Base-by-base conservation (phyloP, 2,329 filamentous ascomycete genomes). In the Penicillium sp. region DNA sequence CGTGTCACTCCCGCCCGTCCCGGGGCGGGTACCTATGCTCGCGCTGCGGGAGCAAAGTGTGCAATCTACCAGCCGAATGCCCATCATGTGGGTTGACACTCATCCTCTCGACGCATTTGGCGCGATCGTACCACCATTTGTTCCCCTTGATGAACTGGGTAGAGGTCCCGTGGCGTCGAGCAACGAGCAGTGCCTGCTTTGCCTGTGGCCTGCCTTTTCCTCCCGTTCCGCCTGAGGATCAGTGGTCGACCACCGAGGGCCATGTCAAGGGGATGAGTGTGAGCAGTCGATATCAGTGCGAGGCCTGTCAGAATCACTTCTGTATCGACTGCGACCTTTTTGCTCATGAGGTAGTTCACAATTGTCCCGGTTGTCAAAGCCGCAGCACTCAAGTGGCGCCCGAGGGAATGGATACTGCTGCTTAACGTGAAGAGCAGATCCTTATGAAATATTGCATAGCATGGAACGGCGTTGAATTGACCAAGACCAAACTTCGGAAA, bases 321-420 rank as follows among this genome's bases (percentile, higher is more conserved):
- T 98, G 93, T 74, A 94, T 98, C 56, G 93, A 98, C 67, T 98
- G 93, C 67, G 93, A 98, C 67, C 83, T 96, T 25, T 96, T 93
- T 71, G 86, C 88, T 25, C 93, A 98, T 66, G 90, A 96, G 71
- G 82, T 94, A 9, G 80, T 95, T 44, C 91, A 98, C 66, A 97
- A 97, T 69, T 98, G 93, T 63, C 90, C 93, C 0, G 91, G 91
- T 0, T 98, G 93, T 67, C 85, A 84, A 56, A 76, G 74, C 55
- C 65, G 58, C 43, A 60, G 47, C 32, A 46, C 41, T 8, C 28
- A 45, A 26, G 55, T 50, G 35, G 60, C 45, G 9, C 53, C 57
- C 53, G 69, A 71, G 59, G 61, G 57, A 44, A 65, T 71, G 58
- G 64, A 71, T 44, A 65, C 48, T 5, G 61, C 57, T 27, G 46